phyloP scores from a whole-genome alignment of 2,329 filamentous ascomycete genomes.

The Blastomyces gilchristii region DNA sequence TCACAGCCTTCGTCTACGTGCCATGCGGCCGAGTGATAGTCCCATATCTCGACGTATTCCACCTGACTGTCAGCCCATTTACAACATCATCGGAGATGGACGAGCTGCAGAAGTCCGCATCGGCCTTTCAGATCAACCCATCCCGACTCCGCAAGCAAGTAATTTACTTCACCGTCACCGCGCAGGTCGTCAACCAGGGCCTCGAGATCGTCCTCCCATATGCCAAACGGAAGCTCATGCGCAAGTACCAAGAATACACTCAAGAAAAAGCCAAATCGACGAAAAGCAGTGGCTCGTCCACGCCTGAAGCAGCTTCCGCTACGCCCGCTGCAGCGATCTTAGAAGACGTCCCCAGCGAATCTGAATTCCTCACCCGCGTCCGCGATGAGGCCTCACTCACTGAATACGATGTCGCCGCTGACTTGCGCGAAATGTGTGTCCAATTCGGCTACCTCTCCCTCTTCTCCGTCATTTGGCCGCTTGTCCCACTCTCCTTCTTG shows the following conservation, averaged over 20 bases:
- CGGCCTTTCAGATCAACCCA: conserved; percentile 72
- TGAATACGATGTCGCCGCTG: conserved; percentile 77
- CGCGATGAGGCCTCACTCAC: conserved; percentile 73
- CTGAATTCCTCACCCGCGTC: conserved; percentile 67
- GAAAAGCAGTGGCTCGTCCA: conserved; percentile 20
- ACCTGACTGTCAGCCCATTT: conserved; percentile 61
- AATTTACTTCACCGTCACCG: conserved; percentile 68
- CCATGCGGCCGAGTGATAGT: conserved; percentile 78
- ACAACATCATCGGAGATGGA: conserved; percentile 21
- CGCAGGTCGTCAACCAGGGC: conserved; percentile 68
- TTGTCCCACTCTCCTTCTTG: conserved; percentile 81
- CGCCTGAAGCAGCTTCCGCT: conserved; percentile 22
- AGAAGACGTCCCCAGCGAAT: conserved; percentile 67
- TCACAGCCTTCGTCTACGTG: conserved; percentile 90
- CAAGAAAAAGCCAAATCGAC: conserved; percentile 29
- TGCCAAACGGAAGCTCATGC: conserved; percentile 64
- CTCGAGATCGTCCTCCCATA: conserved; percentile 80
- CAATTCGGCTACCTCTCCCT: conserved; percentile 82
- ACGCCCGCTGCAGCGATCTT: conserved; percentile 35
- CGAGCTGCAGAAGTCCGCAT: conserved; percentile 22
- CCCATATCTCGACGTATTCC: conserved; percentile 77
- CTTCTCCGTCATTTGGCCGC: conserved; percentile 88
- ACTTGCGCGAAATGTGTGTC: conserved; percentile 89
- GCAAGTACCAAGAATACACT: conserved; percentile 69
- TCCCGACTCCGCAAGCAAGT: conserved; percentile 76